These are phyloP conservation scores for Bacidia gigantensis DNA, from an alignment of 495 filamentous ascomycete species.

Conservation along the genomic window DNA sequence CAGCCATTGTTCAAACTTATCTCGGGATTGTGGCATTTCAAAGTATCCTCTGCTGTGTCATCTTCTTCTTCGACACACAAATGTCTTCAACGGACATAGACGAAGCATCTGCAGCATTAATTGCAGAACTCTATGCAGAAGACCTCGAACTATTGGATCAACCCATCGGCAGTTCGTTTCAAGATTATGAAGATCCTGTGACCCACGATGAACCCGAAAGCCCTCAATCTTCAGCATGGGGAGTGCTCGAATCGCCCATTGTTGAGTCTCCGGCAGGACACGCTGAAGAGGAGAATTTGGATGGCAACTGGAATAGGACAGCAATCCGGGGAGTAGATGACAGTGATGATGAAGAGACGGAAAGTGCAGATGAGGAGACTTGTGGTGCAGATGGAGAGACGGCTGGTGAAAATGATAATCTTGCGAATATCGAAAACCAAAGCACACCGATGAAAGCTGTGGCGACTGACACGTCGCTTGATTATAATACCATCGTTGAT, in stretches of 20 bases:
- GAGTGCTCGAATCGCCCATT: not conserved
- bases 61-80: too few species aligned
- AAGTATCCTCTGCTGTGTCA: too few species aligned
- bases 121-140: not conserved
- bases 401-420: too few species aligned
- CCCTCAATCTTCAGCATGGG: not conserved
- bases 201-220: not conserved
- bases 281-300: not conserved
- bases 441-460: not conserved
- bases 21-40: too few species aligned
- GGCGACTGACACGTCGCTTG: not conserved
- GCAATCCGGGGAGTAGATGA: not conserved
- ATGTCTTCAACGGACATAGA: not conserved
- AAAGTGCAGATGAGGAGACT: too few species aligned
- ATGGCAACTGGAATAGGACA: not conserved
- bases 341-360: not conserved
- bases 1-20: too few species aligned
- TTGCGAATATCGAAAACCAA: too few species aligned
- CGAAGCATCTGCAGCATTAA: not conserved
- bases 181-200: not conserved
- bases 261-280: not conserved
- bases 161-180: not conserved
- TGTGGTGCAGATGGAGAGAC: too few species aligned
- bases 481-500: not conserved
- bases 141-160: not conserved